Conservation (phyloP, 495 filamentous ascomycete species). For the Trichoderma parareesei region DNA sequence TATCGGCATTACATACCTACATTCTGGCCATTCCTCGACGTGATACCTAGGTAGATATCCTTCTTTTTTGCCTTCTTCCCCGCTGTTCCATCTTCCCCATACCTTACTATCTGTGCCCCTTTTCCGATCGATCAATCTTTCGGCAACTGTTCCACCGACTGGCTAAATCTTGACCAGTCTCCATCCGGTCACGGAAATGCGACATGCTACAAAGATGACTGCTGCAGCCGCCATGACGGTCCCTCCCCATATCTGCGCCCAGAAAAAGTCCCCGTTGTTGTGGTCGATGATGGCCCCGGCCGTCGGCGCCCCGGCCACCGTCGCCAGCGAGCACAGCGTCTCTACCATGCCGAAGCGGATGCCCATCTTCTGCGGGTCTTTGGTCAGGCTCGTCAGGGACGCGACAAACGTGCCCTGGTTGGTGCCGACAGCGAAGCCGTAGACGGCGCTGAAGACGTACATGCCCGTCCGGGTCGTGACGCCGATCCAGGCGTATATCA, state of each 20-base stretch:
- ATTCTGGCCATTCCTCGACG: neutral
- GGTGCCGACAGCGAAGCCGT: conserved; percentile 31
- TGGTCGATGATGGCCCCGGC: conserved; percentile 37
- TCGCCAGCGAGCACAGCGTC: conserved; percentile 31
- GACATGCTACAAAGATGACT: conserved; percentile 15
- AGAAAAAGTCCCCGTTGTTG: conserved; percentile 26
- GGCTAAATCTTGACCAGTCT: conserved; percentile 24
- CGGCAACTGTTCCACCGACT: neutral
- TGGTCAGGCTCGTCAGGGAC: conserved; percentile 31
- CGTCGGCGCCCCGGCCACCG: conserved; percentile 34
- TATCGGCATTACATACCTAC: neutral
- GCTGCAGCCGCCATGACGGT: conserved; percentile 24
- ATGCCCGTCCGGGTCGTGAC: conserved; percentile 28
- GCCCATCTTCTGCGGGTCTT: conserved; percentile 34
- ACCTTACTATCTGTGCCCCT: neutral
- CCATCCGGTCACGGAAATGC: conserved; percentile 18
- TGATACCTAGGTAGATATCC: neutral
- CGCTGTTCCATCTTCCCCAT: neutral
- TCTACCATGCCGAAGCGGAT: conserved; percentile 38
- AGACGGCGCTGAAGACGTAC: conserved; percentile 34
- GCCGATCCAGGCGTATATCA: conserved; percentile 32
- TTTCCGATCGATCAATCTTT: neutral
- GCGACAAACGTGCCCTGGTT: conserved; percentile 32
- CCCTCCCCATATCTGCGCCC: conserved; percentile 37
- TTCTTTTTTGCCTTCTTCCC: neutral